Evolutionary conservation across 2,329 filamentous ascomycete genomes (phyloP).

Genomic region (Fusarium denticulatum): DNA sequence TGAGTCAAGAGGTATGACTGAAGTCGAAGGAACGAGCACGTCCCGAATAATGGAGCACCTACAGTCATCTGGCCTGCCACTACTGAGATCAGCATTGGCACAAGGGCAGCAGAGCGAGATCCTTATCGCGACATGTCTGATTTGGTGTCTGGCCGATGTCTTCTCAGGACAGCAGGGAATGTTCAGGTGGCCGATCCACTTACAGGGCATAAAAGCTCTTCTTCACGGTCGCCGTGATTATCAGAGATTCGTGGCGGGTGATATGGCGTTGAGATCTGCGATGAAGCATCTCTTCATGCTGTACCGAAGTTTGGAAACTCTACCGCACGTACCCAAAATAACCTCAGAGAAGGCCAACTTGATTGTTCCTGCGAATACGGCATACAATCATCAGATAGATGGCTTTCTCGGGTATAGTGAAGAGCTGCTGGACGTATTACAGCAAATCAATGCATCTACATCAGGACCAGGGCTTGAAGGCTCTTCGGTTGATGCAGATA

Average conservation of each 20-base stretch:
- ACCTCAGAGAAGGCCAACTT: fast-evolving
- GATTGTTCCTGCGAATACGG: fast-evolving
- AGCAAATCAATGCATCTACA: conserved; percentile 30
- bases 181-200: conserved; percentile 40
- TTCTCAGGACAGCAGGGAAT: conserved; percentile 38
- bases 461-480: fast-evolving
- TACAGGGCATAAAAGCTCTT: conserved; percentile 41
- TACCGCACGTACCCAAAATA: conserved; percentile 38
- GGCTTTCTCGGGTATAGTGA: conserved; percentile 45
- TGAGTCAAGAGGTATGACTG: conserved; percentile 34
- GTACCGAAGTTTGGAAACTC: conserved; percentile 42
- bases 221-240: conserved; percentile 14
- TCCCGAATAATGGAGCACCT: conserved; percentile 36
- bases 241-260: background rate
- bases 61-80: conserved; percentile 37
- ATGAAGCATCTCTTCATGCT: conserved; percentile 44
- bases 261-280: conserved; percentile 17
- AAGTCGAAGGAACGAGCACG: conserved; percentile 37
- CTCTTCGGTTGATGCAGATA: conserved; percentile 15
- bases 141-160: conserved; percentile 45
- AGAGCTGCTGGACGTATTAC: conserved; percentile 40
- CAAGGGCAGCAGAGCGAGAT: conserved; percentile 37
- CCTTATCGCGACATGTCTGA: conserved; percentile 42
- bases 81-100: conserved; percentile 37
- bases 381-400: conserved; percentile 32